A percentile compares a stretch with the other conserved stretches of the same genome.
These are phyloP conservation scores for Calonectria pseudoreteaudii DNA, from an alignment of 2,329 filamentous ascomycete genomes.

Conservation along the genomic window DNA sequence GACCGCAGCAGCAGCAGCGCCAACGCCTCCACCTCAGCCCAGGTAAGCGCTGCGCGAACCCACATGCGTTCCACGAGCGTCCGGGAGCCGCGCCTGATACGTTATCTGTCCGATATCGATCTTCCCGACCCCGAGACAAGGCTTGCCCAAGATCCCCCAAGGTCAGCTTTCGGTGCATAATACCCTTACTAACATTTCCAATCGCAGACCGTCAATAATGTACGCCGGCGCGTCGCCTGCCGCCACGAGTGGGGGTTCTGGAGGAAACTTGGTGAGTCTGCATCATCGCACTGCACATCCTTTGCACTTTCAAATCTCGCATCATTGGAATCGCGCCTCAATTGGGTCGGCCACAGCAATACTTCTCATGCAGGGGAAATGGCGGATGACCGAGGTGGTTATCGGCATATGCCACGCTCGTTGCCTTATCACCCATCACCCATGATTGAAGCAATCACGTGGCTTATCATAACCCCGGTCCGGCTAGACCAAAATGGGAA, in stretches of 20 bases:
- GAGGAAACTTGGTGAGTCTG: constrained; percentile 55
- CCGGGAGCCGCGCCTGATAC: constrained; percentile 19
- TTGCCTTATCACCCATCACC: constrained; percentile 34
- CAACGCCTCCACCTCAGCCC: constrained; percentile 54
- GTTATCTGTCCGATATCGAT: constrained; percentile 14
- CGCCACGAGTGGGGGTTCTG: constrained; percentile 53
- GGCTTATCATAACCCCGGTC: constrained; percentile 38
- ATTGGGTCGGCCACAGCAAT: constrained; percentile 11
- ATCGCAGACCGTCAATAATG: constrained; percentile 39
- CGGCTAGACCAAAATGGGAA: constrained; percentile 37
- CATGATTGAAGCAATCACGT: constrained; percentile 45
- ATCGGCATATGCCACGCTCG: constrained; percentile 17
- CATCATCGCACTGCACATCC: constrained; percentile 3
- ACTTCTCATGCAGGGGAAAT: constrained; percentile 11
- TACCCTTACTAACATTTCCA: constrained; percentile 30
- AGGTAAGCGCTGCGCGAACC: constrained; percentile 53
- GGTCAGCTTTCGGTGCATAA: constrained; percentile 13
- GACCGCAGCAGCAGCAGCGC: constrained; percentile 31
- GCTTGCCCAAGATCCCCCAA: not conserved
- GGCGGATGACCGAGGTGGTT: constrained; percentile 20
- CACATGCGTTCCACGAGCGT: constrained; percentile 5
- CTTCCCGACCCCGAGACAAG: not conserved
- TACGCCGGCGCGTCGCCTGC: constrained; percentile 52
- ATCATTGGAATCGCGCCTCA: constrained; percentile 17
- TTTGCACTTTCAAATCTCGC: constrained; percentile 19